Evolutionary conservation across 345 rosid species (phyloP).

Genomic region (Aquilaria sinensis): DNA sequence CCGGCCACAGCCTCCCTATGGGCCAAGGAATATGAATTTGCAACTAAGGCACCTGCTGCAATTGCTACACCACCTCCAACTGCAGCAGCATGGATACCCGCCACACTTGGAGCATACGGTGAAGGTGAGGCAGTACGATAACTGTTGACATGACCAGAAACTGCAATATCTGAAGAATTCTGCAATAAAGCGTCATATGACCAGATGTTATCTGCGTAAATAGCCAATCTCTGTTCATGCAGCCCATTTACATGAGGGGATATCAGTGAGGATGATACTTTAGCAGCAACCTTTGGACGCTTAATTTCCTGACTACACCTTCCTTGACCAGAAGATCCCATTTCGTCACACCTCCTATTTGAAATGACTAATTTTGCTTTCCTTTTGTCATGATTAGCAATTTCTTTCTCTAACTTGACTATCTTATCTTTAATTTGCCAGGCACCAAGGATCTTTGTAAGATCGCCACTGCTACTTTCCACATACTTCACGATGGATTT

Average conservation of each 20-base stretch:
- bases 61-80: slow-evolving; percentile 11
- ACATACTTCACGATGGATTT: slow-evolving; percentile 44
- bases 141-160: slow-evolving; percentile 34
- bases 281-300: slow-evolving; percentile 30
- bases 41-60: slow-evolving; percentile 14
- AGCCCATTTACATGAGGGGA: slow-evolving; percentile 28
- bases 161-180: slow-evolving; percentile 27
- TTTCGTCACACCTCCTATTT: slow-evolving; percentile 42
- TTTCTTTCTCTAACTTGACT: slow-evolving; percentile 43
- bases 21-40: slow-evolving; percentile 32
- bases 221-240: slow-evolving; percentile 30
- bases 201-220: slow-evolving; percentile 20
- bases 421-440: slow-evolving; percentile 51
- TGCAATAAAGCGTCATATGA: slow-evolving; percentile 16
- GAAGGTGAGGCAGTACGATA: slow-evolving; percentile 31
- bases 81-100: slow-evolving; percentile 14
- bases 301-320: slow-evolving; percentile 37
- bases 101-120: slow-evolving; percentile 27
- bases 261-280: slow-evolving; percentile 26
- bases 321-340: slow-evolving; percentile 19
- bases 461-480: slow-evolving; percentile 49
- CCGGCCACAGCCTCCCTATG: slow-evolving; percentile 17
- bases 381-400: slow-evolving; percentile 31
- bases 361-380: slow-evolving; percentile 24
- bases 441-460: slow-evolving; percentile 39